These are phyloP conservation scores for Alloteropsis semialata DNA, from an alignment of 176 grass and related monocot species.

Conservation along the genomic window DNA sequence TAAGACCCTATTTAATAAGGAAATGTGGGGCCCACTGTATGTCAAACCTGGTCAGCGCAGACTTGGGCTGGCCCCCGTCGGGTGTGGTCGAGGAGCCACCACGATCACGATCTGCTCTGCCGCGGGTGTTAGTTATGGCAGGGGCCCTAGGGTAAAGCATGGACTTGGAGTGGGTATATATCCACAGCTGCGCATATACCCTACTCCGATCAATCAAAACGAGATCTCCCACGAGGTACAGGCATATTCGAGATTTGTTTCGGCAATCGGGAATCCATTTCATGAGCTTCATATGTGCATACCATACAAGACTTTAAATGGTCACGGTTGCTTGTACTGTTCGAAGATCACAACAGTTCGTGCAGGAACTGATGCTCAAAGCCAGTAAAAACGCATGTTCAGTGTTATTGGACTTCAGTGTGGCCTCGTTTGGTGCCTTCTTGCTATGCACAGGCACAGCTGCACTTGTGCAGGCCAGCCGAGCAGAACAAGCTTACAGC, in stretches of 20 bases:
- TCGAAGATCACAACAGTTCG: too few species aligned
- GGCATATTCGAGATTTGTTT: neutral
- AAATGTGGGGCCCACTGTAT: neutral
- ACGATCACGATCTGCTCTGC: neutral
- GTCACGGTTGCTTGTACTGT: too few species aligned
- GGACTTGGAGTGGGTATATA: too few species aligned
- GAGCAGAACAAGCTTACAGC: too few species aligned
- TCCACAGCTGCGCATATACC: neutral
- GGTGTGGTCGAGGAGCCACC: neutral
- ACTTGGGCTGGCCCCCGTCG: neutral
- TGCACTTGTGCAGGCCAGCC: too few species aligned
- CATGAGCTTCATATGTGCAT: neutral
- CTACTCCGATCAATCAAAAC: neutral
- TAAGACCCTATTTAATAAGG: neutral
- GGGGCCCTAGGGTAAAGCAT: neutral
- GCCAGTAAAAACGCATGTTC: too few species aligned
- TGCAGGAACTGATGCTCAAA: too few species aligned
- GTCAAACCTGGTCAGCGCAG: neutral
- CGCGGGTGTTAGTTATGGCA: neutral
- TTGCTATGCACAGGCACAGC: too few species aligned
- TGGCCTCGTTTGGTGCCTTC: too few species aligned
- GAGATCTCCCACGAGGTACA: neutral
- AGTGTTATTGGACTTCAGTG: too few species aligned
- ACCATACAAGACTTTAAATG: too few species aligned
- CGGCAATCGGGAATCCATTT: neutral